Conservation (phyloP, 371 early-diverging fungal species). For the Syncephalastrum sp. region DNA sequence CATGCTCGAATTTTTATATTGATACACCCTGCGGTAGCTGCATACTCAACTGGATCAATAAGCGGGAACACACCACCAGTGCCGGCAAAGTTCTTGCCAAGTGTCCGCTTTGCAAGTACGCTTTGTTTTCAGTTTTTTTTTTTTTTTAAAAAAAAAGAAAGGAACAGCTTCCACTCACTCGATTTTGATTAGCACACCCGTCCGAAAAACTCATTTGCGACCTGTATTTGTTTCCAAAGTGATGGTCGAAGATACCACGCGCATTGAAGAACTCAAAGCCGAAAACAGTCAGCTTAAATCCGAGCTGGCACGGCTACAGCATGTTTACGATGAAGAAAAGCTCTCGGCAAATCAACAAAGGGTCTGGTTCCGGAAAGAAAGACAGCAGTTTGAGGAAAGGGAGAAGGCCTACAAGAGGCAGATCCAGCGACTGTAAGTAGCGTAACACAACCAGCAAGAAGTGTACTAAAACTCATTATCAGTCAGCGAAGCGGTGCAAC, state of each 20-base stretch:
- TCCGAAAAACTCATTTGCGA: conserved; percentile 3
- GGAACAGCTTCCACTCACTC: neutral
- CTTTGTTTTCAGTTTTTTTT: too few relatives aligned
- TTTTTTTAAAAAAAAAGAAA: too few relatives aligned
- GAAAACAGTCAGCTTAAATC: neutral
- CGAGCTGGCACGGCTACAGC: neutral
- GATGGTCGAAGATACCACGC: conserved; percentile 7
- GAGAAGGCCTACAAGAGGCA: neutral
- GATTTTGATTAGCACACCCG: neutral
- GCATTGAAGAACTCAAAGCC: conserved; percentile 6
- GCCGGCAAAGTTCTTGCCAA: neutral
- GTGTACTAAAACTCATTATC: too few relatives aligned
- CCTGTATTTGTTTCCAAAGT: neutral
- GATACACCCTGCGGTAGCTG: neutral
- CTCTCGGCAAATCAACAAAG: conserved; percentile 1
- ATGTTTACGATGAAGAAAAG: neutral
- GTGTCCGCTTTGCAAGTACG: conserved; percentile 10
- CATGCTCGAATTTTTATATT: neutral
- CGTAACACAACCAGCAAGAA: too few relatives aligned
- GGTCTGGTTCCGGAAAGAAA: neutral
- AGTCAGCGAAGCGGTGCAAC: too few relatives aligned
- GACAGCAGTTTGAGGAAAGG: neutral
- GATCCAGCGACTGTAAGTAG: neutral
- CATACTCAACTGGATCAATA: conserved; percentile 2
- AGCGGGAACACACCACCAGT: neutral